Percentiles rank a stretch among this genome's conserved stretches.
Conservation (phyloP, 805 yeast species). For the Myxozyma sirexii region DNA sequence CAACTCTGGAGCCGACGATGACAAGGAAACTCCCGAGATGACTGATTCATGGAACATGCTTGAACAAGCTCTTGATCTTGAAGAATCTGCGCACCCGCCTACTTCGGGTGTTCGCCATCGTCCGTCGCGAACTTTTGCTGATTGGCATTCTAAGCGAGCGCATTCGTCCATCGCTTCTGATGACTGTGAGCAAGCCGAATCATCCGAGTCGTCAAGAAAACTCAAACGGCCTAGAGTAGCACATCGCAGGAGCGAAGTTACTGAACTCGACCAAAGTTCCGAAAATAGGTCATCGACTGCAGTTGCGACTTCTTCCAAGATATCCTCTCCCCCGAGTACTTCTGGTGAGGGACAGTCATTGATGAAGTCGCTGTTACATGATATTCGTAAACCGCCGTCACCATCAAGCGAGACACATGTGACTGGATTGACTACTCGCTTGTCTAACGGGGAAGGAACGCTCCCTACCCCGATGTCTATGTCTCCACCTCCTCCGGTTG, state of each 20-base stretch:
- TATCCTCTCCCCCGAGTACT: background rate
- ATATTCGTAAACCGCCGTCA: constrained; percentile 29
- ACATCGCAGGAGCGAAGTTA: constrained; percentile 15
- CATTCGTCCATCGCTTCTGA: constrained; percentile 9
- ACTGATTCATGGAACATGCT: constrained; percentile 41
- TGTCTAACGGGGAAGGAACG: background rate
- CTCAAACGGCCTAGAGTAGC: constrained; percentile 28
- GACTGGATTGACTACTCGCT: background rate
- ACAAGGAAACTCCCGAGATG: constrained; percentile 36
- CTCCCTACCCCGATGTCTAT: constrained; percentile 27
- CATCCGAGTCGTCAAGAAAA: constrained; percentile 11
- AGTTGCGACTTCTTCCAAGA: background rate
- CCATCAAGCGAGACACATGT: constrained; percentile 12
- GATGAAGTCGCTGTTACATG: constrained; percentile 27
- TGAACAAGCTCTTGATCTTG: constrained; percentile 37
- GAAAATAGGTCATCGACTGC: background rate
- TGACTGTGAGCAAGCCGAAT: background rate
- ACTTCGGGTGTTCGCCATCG: constrained; percentile 5
- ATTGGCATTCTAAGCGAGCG: constrained; percentile 14
- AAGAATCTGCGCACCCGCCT: constrained; percentile 24
- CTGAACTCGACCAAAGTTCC: background rate
- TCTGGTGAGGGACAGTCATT: constrained; percentile 20
- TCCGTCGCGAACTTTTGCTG: constrained; percentile 18
- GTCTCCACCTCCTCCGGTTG: constrained; percentile 18
- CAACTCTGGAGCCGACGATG: constrained; percentile 4